phyloP scores from a whole-genome alignment of 331 rosid genomes.

The Telfairia occidentalis region DNA sequence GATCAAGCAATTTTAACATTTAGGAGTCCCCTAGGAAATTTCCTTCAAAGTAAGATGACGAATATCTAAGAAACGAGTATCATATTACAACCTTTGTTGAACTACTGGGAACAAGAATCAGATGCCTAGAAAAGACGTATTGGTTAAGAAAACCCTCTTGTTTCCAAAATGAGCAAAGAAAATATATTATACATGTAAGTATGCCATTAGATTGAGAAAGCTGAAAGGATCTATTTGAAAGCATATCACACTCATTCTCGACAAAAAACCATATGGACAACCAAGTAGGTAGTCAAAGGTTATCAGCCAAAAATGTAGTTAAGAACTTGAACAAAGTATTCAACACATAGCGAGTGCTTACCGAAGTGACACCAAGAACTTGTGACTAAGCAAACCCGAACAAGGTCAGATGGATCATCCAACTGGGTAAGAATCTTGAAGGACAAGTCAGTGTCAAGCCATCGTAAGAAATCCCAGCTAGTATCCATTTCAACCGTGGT shows the following conservation, averaged over 20 bases:
- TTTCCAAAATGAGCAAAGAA: not conserved
- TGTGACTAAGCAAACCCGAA: constrained; percentile 36
- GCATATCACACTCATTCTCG: not conserved
- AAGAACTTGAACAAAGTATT: not conserved
- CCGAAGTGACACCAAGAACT: constrained; percentile 42
- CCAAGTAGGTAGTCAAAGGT: not conserved
- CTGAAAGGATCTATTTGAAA: not conserved
- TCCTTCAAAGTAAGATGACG: not conserved
- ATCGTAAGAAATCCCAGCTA: constrained; percentile 27
- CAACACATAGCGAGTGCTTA: constrained; percentile 15
- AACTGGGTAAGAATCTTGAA: constrained; percentile 31
- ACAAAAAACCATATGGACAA: not conserved
- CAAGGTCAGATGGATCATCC: constrained; percentile 57
- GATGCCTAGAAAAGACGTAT: not conserved
- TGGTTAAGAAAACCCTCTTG: not conserved
- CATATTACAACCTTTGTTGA: not conserved
- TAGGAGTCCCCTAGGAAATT: not conserved
- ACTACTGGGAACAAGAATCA: not conserved
- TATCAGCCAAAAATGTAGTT: not conserved
- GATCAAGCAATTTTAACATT: not conserved
- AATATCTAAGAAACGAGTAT: not conserved
- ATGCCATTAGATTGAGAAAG: not conserved
- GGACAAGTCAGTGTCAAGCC: constrained; percentile 47
- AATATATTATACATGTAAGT: not conserved
- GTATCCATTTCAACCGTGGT: constrained; percentile 17